Percentiles rank a stretch among this genome's conserved stretches.
These are phyloP conservation scores for Urostyla sp. DNA, from an alignment of 73 alveolate genomes.

Conservation along the genomic window DNA sequence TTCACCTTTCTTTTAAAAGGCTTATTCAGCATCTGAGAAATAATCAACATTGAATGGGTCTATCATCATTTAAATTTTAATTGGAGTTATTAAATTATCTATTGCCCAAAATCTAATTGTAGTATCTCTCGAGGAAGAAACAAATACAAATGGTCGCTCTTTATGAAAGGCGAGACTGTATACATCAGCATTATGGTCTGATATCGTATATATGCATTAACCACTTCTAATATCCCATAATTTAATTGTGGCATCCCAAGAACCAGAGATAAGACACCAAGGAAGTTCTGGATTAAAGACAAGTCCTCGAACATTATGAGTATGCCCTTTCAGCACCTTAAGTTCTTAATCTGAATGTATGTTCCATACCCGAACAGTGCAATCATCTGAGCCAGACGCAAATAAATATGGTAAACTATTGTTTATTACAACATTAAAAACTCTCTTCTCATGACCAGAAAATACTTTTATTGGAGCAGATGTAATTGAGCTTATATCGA, in stretches of 20 bases:
- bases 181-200: constrained; percentile 86
- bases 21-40: background rate
- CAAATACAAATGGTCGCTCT: constrained; percentile 79
- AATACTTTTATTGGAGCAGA: constrained; percentile 34
- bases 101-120: constrained; percentile 76
- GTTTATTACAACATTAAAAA: constrained; percentile 74
- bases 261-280: constrained; percentile 83
- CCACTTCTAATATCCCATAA: constrained; percentile 84
- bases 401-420: constrained; percentile 65
- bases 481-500: constrained; percentile 50
- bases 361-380: constrained; percentile 82
- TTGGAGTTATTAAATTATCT: constrained; percentile 43
- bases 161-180: constrained; percentile 83
- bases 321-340: constrained; percentile 80
- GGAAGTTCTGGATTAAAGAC: constrained; percentile 83
- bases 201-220: constrained; percentile 71
- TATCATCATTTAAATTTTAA: constrained; percentile 27
- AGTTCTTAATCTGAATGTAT: background rate
- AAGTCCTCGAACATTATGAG: constrained; percentile 80
- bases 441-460: constrained; percentile 71
- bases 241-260: constrained; percentile 83
- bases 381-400: constrained; percentile 87
- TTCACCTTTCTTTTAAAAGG: constrained; percentile 18
- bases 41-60: constrained; percentile 18
- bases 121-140: constrained; percentile 86